Percentiles rank a stretch among this genome's conserved stretches.
phyloP scores from a whole-genome alignment of 805 yeast genomes.

The Pichia cabralensis region DNA sequence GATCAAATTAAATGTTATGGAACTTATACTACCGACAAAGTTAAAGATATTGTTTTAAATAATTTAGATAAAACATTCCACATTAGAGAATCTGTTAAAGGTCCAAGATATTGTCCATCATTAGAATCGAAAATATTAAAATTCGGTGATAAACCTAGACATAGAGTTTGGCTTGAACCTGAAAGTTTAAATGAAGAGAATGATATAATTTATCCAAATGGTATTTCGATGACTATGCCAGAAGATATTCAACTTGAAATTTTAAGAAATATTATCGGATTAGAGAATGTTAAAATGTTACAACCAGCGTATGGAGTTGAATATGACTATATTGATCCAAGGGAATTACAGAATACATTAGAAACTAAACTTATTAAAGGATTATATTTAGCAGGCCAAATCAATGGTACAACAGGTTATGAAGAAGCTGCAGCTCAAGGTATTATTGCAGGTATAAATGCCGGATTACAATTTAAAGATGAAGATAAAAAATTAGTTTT shows the following conservation, averaged over 20 bases:
- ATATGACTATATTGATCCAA: slow-evolving; percentile 91
- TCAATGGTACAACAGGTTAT: slow-evolving; percentile 97
- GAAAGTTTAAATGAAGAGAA: slow-evolving; percentile 69
- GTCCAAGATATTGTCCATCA: slow-evolving; percentile 97
- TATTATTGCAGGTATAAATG: slow-evolving; percentile 88
- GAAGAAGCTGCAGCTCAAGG: slow-evolving; percentile 99
- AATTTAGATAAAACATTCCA: slow-evolving; percentile 82
- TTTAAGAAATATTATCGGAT: slow-evolving; percentile 73
- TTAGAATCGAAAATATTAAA: slow-evolving; percentile 80
- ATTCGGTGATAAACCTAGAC: slow-evolving; percentile 67
- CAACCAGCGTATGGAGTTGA: slow-evolving; percentile 99
- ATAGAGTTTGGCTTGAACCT: slow-evolving; percentile 91
- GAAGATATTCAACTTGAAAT: slow-evolving; percentile 76
- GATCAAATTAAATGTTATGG: slow-evolving; percentile 62
- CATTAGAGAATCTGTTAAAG: slow-evolving; percentile 86
- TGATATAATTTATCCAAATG: slow-evolving; percentile 89
- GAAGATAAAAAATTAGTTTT: slow-evolving; percentile 32
- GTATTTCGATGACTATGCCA: slow-evolving; percentile 94
- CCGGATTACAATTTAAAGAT: slow-evolving; percentile 49
- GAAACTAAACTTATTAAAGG: slow-evolving; percentile 79
- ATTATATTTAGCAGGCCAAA: slow-evolving; percentile 87
- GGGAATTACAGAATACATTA: slow-evolving; percentile 66
- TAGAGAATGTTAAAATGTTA: slow-evolving; percentile 76
- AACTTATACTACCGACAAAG: slow-evolving; percentile 64
- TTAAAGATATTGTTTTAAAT: slow-evolving; percentile 58